phyloP scores from a whole-genome alignment of 1,139 yeast species.

The Taphrina deformans region DNA sequence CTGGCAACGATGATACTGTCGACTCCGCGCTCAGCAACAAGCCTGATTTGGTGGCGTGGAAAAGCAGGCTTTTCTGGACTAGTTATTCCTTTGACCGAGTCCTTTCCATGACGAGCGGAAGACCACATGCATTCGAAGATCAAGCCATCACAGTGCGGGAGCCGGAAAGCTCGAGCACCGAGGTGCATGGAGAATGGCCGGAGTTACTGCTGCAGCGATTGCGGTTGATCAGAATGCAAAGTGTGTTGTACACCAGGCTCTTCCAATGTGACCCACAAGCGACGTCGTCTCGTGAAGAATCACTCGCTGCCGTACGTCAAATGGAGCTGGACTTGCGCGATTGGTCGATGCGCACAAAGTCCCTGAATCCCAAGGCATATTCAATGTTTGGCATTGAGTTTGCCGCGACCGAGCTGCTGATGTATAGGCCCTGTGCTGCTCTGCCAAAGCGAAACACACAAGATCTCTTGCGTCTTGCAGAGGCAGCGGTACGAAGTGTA shows the following conservation, averaged over 20 bases:
- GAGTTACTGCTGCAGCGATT: background rate
- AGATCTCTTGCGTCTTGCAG: background rate
- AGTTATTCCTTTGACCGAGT: slow-evolving; percentile 19
- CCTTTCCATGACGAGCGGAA: slow-evolving; percentile 13
- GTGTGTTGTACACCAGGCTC: background rate
- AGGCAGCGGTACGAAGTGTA: background rate
- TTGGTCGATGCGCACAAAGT: background rate
- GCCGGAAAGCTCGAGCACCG: background rate
- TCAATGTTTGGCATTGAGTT: background rate
- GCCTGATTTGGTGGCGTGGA: background rate
- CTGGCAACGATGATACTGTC: background rate
- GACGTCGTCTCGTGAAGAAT: background rate
- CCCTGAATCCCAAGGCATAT: background rate
- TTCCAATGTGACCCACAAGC: background rate
- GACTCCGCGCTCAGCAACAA: background rate
- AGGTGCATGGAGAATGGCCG: background rate
- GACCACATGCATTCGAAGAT: slow-evolving; percentile 17
- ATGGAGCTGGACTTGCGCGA: background rate
- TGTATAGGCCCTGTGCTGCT: slow-evolving; percentile 1
- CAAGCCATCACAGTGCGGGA: background rate
- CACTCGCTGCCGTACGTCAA: background rate
- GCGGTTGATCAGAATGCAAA: slow-evolving; percentile 3
- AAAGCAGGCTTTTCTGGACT: slow-evolving; percentile 22
- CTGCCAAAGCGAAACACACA: background rate
- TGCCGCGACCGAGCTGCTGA: background rate